A percentile compares a stretch with the other conserved stretches of the same genome.
phyloP scores from a whole-genome alignment of 1,139 yeast genomes.

The Ashbya aceris region DNA sequence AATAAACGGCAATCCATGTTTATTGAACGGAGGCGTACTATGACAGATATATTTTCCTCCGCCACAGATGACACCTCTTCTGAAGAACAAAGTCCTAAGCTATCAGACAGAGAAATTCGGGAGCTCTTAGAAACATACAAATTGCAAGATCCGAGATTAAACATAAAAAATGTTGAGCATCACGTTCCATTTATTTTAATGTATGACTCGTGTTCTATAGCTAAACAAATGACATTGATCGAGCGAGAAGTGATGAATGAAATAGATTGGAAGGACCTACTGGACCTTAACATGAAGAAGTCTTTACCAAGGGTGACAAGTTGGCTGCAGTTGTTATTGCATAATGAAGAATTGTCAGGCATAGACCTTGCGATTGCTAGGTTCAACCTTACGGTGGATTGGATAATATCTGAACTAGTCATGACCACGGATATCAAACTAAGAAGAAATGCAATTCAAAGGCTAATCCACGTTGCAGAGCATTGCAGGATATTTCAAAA shows the following conservation, averaged over 20 bases:
- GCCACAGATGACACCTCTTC: neutral
- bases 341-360: slow-evolving; percentile 54
- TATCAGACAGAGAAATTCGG: slow-evolving; percentile 16
- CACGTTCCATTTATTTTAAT: slow-evolving; percentile 79
- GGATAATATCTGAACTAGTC: slow-evolving; percentile 84
- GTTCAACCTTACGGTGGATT: slow-evolving; percentile 80
- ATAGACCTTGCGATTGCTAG: slow-evolving; percentile 79
- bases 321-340: slow-evolving; percentile 73
- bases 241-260: slow-evolving; percentile 78
- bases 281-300: slow-evolving; percentile 68
- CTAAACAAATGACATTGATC: slow-evolving; percentile 74
- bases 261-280: slow-evolving; percentile 85
- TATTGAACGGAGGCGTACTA: slow-evolving; percentile 33
- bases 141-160: slow-evolving; percentile 21
- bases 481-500: slow-evolving; percentile 66
- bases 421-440: slow-evolving; percentile 53
- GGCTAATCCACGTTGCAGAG: slow-evolving; percentile 80
- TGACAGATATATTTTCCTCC: slow-evolving; percentile 22
- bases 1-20: slow-evolving; percentile 28
- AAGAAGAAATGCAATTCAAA: slow-evolving; percentile 57
- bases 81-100: neutral
- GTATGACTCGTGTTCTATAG: slow-evolving; percentile 54
- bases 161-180: slow-evolving; percentile 24
- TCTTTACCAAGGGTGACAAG: slow-evolving; percentile 65
- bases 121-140: slow-evolving; percentile 20